phyloP scores from a whole-genome alignment of 192 early-diverging fungal genomes.

The Phlyctochytrium planicorne region DNA sequence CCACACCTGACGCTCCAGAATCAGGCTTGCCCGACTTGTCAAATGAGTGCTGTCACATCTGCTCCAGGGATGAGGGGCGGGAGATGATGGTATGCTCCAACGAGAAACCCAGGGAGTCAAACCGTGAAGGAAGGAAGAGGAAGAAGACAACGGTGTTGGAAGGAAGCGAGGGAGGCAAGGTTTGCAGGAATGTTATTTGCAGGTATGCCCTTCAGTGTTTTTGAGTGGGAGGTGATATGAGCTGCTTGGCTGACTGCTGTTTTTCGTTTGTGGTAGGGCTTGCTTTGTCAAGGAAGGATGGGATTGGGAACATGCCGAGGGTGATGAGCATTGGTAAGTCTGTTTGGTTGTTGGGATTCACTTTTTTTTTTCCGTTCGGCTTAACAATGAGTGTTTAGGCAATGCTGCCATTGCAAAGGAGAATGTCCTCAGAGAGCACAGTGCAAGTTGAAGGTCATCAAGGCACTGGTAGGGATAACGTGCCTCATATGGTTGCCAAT shows the following conservation, averaged over 20 bases:
- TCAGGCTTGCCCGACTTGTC: background rate
- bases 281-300: slow-evolving; percentile 10
- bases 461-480: too few species aligned
- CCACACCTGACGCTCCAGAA: background rate
- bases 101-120: background rate
- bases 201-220: background rate
- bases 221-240: background rate
- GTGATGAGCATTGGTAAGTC: background rate
- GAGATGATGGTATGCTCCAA: slow-evolving; percentile 9
- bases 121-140: background rate
- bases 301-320: slow-evolving; percentile 9
- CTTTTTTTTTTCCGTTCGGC: too few species aligned
- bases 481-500: too few species aligned
- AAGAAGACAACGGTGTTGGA: background rate
- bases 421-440: background rate
- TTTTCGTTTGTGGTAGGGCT: background rate
- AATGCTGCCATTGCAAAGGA: slow-evolving; percentile 8
- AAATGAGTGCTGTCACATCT: background rate
- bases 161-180: background rate
- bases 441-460: background rate
- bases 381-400: too few species aligned
- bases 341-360: too few species aligned
- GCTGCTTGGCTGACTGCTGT: background rate
- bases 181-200: slow-evolving; percentile 1
- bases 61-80: background rate